Conservation (phyloP, 1,284 basidiomycete species). For the Austroboletus olivaceoglutinosus region DNA sequence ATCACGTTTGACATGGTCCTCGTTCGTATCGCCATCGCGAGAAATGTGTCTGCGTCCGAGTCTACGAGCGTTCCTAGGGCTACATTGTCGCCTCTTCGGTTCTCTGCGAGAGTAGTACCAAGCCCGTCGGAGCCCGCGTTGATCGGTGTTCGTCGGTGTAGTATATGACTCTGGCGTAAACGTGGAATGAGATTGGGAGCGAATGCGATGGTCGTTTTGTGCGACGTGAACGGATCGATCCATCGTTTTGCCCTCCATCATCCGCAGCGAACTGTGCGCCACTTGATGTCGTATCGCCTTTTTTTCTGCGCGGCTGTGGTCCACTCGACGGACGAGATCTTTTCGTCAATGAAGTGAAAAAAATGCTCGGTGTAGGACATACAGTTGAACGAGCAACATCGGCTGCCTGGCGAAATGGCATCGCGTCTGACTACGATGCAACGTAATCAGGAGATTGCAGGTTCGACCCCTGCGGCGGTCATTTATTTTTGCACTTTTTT, state of each 20-base stretch:
- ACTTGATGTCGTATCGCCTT: neutral
- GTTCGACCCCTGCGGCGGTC: slow-evolving; percentile 41
- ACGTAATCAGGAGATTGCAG: slow-evolving; percentile 71
- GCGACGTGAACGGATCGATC: neutral
- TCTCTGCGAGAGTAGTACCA: slow-evolving; percentile 6
- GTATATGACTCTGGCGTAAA: slow-evolving; percentile 9
- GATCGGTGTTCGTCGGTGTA: slow-evolving; percentile 12
- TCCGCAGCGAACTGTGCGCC: too few relatives aligned
- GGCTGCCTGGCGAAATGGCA: slow-evolving; percentile 67
- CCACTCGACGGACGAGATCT: too few relatives aligned
- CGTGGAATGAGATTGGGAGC: too few relatives aligned
- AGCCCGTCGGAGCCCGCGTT: slow-evolving; percentile 8
- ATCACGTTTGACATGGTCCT: slow-evolving; percentile 22
- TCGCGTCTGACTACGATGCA: slow-evolving; percentile 66
- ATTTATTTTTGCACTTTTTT: too few relatives aligned
- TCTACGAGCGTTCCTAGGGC: neutral
- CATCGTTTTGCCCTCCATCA: neutral
- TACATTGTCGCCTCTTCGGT: slow-evolving; percentile 17
- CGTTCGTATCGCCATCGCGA: slow-evolving; percentile 21
- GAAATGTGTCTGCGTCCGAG: neutral
- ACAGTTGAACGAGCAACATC: too few relatives aligned
- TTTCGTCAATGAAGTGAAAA: too few relatives aligned
- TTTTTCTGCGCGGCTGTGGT: too few relatives aligned
- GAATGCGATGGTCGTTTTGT: too few relatives aligned
- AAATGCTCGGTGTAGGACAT: too few relatives aligned